Conservation (phyloP, 805 yeast genomes). For the Yarrowia sp. region DNA sequence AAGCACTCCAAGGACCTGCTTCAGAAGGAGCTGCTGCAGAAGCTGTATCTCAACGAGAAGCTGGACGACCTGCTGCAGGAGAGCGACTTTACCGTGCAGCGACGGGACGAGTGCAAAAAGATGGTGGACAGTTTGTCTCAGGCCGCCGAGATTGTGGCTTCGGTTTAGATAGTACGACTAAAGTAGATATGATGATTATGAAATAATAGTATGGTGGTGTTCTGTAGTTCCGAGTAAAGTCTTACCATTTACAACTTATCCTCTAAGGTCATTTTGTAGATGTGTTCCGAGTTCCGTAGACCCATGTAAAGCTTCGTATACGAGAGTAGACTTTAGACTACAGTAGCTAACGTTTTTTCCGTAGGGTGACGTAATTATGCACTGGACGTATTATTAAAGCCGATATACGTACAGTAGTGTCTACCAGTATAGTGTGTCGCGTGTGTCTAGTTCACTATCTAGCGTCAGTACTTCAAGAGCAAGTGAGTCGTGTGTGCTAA, state of each 20-base stretch:
- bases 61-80: conserved; percentile 81
- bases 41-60: conserved; percentile 70
- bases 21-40: conserved; percentile 87
- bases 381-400: no score
- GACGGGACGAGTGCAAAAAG: conserved; percentile 90
- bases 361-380: no score
- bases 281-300: no score
- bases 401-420: no score
- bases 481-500: not conserved
- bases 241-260: no score
- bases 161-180: conserved; percentile 38
- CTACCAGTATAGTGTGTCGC: no score
- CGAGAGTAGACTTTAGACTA: no score
- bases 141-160: conserved; percentile 74
- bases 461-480: not conserved
- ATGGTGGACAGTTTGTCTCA: conserved; percentile 90
- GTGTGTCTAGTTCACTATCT: not conserved
- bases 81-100: conserved; percentile 85
- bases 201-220: no score
- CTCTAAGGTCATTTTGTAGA: no score
- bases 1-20: conserved; percentile 77
- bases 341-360: no score
- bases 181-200: conserved; percentile 1
- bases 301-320: no score
- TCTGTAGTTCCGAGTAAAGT: no score